phyloP scores from a whole-genome alignment of 768 basidiomycete genomes.

The Phanerochaete carnosa region DNA sequence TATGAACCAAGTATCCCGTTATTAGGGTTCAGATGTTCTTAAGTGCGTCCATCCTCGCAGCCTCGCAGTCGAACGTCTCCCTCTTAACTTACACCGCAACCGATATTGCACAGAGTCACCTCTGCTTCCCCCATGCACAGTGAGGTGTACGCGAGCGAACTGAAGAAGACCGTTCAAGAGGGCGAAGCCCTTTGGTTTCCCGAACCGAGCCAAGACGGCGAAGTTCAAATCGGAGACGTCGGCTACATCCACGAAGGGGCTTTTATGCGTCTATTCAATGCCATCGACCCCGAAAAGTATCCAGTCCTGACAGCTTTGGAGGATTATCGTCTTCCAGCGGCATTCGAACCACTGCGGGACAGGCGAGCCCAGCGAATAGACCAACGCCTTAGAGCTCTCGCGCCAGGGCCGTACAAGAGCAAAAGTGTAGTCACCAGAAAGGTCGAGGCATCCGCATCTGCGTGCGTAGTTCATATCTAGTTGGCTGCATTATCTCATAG shows the following conservation, averaged over 20 bases:
- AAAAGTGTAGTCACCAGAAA: background rate
- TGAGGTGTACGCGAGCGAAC: too few relatives aligned
- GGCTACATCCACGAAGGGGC: conserved; percentile 4
- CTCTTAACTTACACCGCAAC: too few relatives aligned
- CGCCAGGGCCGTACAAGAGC: background rate
- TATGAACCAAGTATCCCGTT: too few relatives aligned
- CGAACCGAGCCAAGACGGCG: background rate
- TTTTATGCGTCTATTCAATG: conserved; percentile 11
- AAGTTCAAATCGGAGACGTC: conserved; percentile 2
- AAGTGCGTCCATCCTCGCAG: too few relatives aligned
- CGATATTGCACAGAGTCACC: too few relatives aligned
- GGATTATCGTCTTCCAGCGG: background rate
- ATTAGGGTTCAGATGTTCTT: too few relatives aligned
- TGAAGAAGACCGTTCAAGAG: background rate
- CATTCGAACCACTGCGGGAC: background rate
- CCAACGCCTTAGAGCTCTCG: background rate
- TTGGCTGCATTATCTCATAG: background rate
- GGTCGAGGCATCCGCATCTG: background rate
- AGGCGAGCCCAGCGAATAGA: background rate
- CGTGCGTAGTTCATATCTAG: background rate
- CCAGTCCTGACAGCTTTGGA: background rate
- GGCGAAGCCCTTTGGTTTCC: conserved; percentile 3
- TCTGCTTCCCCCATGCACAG: too few relatives aligned
- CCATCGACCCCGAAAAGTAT: background rate
- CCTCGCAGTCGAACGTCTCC: too few relatives aligned